Evolutionary conservation across 192 early-diverging fungal species (phyloP), one percentile per base, ranked within the genome.

Genomic region (Coemansia sp.): DNA sequence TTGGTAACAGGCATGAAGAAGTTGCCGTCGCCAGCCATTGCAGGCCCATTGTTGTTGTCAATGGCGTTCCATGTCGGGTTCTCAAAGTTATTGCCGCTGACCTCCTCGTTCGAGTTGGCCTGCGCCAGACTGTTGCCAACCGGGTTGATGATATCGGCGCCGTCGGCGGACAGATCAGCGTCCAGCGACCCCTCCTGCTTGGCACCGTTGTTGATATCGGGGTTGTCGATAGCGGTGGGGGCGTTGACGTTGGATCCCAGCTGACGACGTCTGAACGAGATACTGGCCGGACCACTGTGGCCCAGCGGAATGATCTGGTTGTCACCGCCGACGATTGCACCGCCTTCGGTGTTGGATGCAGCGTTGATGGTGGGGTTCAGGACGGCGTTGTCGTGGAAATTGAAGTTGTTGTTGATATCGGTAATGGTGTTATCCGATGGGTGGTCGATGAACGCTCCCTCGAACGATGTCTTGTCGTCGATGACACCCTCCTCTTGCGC

Each of bases 331-430:
- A 75, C 72, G 0, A 75, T 61, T 5, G 61, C 63, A 7, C 54
- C 37, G 41, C 72, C 72, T 13, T 58, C 33, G 2, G 59, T 60
- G 13, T 57, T 41, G 5, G 29, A 15, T 7, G 67, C 72, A 4
- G 65, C n/a, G 59, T 75, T 75, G 45, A 69, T 11, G 15, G 60
- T 67, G 25, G 67, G 62, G 55, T 75, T 75, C 22, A 65, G 61
- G 20, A 75, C n/a, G 11, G 59, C 50, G 63, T 75, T 75, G 62
- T 69, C 72, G 48, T 75, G 72, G 28, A 75, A n/a, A 54, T 75
- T 42, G 8, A 47, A 3, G 59, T 75, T 75, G 25, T 22, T 44
- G 55, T 67, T 75, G 37, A 59, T 40, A 7, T 67, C 52, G 52
- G 50, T 54, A 15, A 75, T 23, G 11, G 29, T 38, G 62, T 75